Conservation (phyloP, 73 alveolate species). For the Uronychia binucleata region DNA sequence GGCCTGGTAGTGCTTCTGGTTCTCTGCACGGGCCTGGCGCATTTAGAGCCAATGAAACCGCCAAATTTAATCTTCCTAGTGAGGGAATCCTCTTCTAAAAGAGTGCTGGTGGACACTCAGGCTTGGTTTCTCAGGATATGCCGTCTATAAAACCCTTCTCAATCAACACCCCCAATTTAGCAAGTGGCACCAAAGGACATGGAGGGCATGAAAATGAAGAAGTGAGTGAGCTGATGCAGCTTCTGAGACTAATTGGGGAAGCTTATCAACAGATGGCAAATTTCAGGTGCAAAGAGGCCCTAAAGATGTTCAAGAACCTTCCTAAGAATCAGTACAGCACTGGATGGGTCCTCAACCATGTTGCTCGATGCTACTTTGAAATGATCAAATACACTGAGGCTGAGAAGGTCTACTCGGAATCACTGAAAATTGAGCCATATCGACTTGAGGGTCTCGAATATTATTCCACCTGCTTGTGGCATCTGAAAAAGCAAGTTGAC, state of each 20-base stretch:
- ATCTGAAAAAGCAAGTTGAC: conserved; percentile 91
- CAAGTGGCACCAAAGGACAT: neutral
- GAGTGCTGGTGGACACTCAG: neutral
- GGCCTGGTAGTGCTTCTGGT: neutral
- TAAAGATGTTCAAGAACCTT: conserved; percentile 78
- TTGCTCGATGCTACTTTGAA: conserved; percentile 93
- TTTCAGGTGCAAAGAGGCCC: conserved; percentile 81
- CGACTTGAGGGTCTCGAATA: conserved; percentile 93
- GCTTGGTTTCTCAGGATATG: neutral
- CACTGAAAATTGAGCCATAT: conserved; percentile 86
- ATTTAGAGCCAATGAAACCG: neutral
- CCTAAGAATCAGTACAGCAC: conserved; percentile 87
- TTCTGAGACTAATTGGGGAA: conserved; percentile 80
- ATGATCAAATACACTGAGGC: conserved; percentile 88
- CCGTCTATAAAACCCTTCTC: conserved; percentile 49
- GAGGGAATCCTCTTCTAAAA: neutral
- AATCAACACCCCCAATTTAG: conserved; percentile 46
- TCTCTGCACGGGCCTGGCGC: conserved; percentile 10
- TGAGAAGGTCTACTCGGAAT: conserved; percentile 82
- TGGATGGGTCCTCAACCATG: conserved; percentile 89
- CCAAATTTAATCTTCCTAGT: neutral
- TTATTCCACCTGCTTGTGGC: conserved; percentile 97
- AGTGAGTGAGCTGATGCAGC: conserved; percentile 64
- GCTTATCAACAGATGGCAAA: conserved; percentile 75
- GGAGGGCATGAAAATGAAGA: conserved; percentile 15